Evolutionary conservation across 2,329 filamentous ascomycete genomes (phyloP), one percentile per base, ranked within the genome.

Genomic region (Claviceps africana): DNA sequence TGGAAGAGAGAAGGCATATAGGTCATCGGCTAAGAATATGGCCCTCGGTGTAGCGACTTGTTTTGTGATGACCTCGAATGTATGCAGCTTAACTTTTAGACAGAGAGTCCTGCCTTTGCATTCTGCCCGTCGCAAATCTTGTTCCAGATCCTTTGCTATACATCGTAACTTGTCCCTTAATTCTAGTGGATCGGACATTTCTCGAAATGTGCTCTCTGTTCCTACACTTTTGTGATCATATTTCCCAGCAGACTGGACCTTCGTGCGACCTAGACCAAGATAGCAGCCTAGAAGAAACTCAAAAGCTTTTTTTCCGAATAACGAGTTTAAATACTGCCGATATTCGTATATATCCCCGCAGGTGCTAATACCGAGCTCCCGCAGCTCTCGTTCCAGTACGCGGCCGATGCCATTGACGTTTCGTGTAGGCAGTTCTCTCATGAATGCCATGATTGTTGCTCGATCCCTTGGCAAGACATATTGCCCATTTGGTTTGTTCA

Each of bases 351-450:
- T 86, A 58, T 97, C 88, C 2, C 88, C 89, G 62, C 90, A 96
- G 0, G 83, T 93, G 63, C 86, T 86, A 60, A 97, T 78, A 0
- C 90, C 90, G 46, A 97, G 82, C 4, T 91, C 88, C 45, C 87
- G 80, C 1, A 98, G 77, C 64, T 98, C 88, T 53, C 93, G 80
- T 68, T 97, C 93, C 55, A 96, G 83, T 0, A 97, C 93, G 22
- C 93, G 80, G 0, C 93, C 93, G n/a, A 98, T 79, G 1, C 93
- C 93, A 58, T 96, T 96, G 44, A 97, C 86, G 63, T 96, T 96
- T 35, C 93, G 79, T 0, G 88, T 89, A 0, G 90, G 84, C 25
- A 98, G 72, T 31, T 83, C 77, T 11, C 77, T 76, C 85, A 97
- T 95, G 63, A 96, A 97, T 0, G 76, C 70, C 78, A 97, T 82